Percentiles rank a stretch among this genome's conserved stretches.
phyloP scores from a whole-genome alignment of 495 filamentous ascomycete genomes.

The Penicillium soppii region DNA sequence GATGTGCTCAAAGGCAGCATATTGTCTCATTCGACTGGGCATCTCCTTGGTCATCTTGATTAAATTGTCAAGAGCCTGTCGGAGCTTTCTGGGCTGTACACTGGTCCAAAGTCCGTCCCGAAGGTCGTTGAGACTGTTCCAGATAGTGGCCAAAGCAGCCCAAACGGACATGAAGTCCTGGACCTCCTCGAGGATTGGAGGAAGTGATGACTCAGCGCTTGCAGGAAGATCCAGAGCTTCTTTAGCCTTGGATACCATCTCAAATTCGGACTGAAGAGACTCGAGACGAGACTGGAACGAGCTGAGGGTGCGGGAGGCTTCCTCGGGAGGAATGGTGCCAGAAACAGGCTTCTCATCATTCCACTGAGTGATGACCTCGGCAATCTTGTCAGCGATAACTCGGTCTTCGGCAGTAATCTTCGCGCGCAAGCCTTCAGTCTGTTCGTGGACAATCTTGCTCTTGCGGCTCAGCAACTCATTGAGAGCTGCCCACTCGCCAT shows the following conservation, averaged over 20 bases:
- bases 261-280: conserved; percentile 76
- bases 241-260: conserved; percentile 94
- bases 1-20: conserved; percentile 97
- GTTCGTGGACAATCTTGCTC: conserved; percentile 90
- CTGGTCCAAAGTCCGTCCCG: conserved; percentile 89
- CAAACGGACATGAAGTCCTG: conserved; percentile 99
- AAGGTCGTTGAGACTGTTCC: conserved; percentile 93
- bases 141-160: conserved; percentile 91
- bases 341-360: conserved; percentile 95
- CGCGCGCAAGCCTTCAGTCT: conserved; percentile 91
- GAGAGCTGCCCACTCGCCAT: conserved; percentile 86
- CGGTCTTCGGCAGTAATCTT: conserved; percentile 95
- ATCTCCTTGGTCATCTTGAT: conserved; percentile 99
- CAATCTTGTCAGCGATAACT: conserved; percentile 81
- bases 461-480: conserved; percentile 87
- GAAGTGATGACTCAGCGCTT: conserved; percentile 71
- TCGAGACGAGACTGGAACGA: conserved; percentile 82
- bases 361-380: conserved; percentile 80
- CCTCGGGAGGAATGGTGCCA: conserved; percentile 83
- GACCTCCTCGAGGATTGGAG: conserved; percentile 86
- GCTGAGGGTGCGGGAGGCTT: conserved; percentile 74
- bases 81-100: conserved; percentile 87
- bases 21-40: conserved; percentile 98
- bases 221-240: conserved; percentile 90
- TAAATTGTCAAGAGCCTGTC: conserved; percentile 81